A percentile compares a stretch with the other conserved stretches of the same genome.
phyloP scores from a whole-genome alignment of 1,139 yeast genomes.

The Suzukiozyma palmioleophila region DNA sequence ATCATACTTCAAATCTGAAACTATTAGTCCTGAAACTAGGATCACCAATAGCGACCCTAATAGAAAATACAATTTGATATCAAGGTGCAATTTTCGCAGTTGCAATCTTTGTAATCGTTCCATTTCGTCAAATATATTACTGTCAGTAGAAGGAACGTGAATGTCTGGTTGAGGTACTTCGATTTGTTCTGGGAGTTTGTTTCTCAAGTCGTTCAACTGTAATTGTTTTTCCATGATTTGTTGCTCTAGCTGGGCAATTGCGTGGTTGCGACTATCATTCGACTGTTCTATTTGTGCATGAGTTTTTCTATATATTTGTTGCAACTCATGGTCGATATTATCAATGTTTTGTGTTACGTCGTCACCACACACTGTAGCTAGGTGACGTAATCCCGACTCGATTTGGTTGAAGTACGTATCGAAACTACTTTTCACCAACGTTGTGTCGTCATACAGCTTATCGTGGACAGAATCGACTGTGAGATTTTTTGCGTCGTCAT shows the following conservation, averaged over 20 bases:
- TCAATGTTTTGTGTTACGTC: not conserved
- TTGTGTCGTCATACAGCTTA: not conserved
- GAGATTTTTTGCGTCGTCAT: not conserved
- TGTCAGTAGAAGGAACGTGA: slow-evolving; percentile 1
- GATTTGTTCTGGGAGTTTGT: not conserved
- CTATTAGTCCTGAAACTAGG: slow-evolving; percentile 18
- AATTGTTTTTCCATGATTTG: not conserved
- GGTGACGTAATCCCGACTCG: not conserved
- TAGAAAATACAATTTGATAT: slow-evolving; percentile 6
- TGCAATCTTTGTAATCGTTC: slow-evolving; percentile 9
- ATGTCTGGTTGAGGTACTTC: not conserved
- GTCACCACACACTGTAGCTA: not conserved
- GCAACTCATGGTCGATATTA: not conserved
- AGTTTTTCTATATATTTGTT: not conserved
- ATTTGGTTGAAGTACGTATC: not conserved
- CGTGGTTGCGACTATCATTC: not conserved
- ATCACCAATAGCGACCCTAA: slow-evolving; percentile 11
- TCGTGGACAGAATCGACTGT: not conserved
- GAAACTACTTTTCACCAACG: not conserved
- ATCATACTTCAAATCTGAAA: slow-evolving; percentile 29
- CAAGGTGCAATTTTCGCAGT: slow-evolving; percentile 3
- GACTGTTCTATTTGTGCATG: not conserved
- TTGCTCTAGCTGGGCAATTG: not conserved
- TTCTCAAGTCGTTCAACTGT: not conserved
- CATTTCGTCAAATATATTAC: slow-evolving; percentile 5